A percentile compares a stretch with the other conserved stretches of the same genome.
These are phyloP conservation scores for Neopestalotiopsis clavispora DNA, from an alignment of 2,329 filamentous ascomycete genomes.

Conservation along the genomic window DNA sequence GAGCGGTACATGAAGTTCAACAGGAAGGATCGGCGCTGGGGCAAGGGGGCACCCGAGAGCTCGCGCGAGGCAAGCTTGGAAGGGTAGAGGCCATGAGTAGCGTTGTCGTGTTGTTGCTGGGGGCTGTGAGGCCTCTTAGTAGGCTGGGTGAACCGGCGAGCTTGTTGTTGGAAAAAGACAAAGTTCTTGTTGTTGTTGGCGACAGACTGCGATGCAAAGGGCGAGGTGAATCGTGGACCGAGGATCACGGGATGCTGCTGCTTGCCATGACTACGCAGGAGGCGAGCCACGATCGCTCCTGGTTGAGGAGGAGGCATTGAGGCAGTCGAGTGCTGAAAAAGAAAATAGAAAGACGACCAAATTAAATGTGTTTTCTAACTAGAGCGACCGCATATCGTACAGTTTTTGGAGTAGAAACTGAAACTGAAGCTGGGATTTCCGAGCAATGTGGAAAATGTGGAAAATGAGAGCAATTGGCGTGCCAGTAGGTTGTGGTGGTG, in stretches of 20 bases:
- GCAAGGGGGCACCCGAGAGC: constrained; percentile 58
- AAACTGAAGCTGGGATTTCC: not conserved
- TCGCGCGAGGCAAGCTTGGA: constrained; percentile 38
- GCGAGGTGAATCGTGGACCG: constrained; percentile 4
- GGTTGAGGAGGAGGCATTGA: constrained; percentile 16
- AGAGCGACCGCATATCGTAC: constrained; percentile 5
- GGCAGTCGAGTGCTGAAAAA: constrained; percentile 2
- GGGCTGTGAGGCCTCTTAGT: constrained; percentile 3
- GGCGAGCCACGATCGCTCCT: constrained; percentile 12
- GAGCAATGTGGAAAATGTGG: not conserved
- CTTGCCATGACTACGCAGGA: not conserved
- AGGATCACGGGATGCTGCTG: not conserved
- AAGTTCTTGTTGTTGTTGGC: not conserved
- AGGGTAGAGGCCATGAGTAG: constrained; percentile 27
- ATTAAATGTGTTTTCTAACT: not conserved
- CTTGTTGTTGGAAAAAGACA: not conserved
- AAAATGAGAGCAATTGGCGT: not conserved
- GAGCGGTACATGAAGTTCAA: constrained; percentile 69
- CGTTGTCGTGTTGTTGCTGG: not conserved
- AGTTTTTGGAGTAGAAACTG: not conserved
- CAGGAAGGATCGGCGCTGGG: constrained; percentile 51
- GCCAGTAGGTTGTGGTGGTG: not conserved
- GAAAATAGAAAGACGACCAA: not conserved
- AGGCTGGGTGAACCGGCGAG: constrained; percentile 7
- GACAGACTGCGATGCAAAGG: not conserved